Evolutionary conservation across 768 basidiomycete species (phyloP), one percentile per base, ranked within the genome.

Genomic region (Sarcomyxa edulis): DNA sequence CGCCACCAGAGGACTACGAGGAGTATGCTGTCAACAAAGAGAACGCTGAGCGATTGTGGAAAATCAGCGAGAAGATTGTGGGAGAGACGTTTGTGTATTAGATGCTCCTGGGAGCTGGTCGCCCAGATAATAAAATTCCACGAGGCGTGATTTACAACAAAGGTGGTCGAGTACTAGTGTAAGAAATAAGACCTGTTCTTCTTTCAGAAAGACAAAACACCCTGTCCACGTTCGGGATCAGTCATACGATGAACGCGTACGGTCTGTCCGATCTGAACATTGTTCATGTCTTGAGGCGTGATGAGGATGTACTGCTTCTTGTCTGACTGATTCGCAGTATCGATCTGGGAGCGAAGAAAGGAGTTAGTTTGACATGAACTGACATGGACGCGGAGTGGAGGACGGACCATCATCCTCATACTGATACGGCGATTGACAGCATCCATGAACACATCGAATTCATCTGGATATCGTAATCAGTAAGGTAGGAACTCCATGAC

Each of bases 361-460:
- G 27, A 3, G 19, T 31, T 12, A 32, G 30, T 9, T 27, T 6
- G 15, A 14, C n/a, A n/a, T n/a, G n/a, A n/a, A n/a, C n/a, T n/a
- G n/a, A n/a, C n/a, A n/a, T n/a, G n/a, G n/a, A n/a, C 14, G 14
- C n/a, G n/a, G 9, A 35, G 23, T 25, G 24, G 21, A 10, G 20
- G 5, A 55, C 76, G 12, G 40, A 90, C 87, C 78, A 97, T 86
- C 87, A 95, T 92, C 60, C 80, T 88, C 83, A 95, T 96, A 44
- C 87, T 87, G 52, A 95, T 85, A 32, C 83, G 81, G 14, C 96
- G 79, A 57, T 90, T 91, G 42, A 91, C 81, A 16, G 88, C 88
- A 54, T 94, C 91, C 89, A 98, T 92, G 69, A 95, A 97, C 8
- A 97, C 95, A 50, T 98, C 95, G 55, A 96, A 99, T 58, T 99